Percentiles rank a stretch among this genome's conserved stretches.
Evolutionary conservation across 306 rosid genomes (phyloP).

Genomic region (Geum urbanum): DNA sequence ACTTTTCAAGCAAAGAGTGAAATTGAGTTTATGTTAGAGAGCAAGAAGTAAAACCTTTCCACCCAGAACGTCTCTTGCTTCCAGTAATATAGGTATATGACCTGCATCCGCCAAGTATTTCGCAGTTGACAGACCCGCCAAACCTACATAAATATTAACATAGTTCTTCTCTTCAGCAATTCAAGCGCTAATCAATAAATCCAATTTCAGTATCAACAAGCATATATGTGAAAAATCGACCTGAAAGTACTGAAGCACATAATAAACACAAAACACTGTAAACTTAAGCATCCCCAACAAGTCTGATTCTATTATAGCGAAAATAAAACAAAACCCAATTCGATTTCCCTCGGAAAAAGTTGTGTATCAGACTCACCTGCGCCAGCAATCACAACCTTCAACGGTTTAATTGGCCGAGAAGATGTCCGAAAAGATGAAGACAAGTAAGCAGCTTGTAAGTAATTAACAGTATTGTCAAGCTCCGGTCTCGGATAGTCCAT

Average conservation of each 20-base stretch:
- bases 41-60: conserved; percentile 73
- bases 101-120: conserved; percentile 99
- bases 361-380: conserved; percentile 53
- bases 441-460: conserved; percentile 71
- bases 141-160: conserved; percentile 53
- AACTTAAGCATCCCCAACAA: background rate
- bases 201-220: no score
- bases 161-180: no score
- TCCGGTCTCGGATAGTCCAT: conserved; percentile 88
- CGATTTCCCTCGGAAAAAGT: background rate
- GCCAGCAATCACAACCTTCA: conserved; percentile 79
- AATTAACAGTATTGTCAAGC: conserved; percentile 70
- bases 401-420: conserved; percentile 65
- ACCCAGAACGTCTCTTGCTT: conserved; percentile 95
- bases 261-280: background rate
- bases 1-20: conserved; percentile 7
- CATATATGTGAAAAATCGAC: no score
- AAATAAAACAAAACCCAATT: background rate
- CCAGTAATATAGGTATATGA: conserved; percentile 81
- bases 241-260: no score
- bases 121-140: conserved; percentile 96
- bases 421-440: conserved; percentile 71
- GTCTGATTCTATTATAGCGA: background rate
- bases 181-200: no score
- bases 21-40: conserved; percentile 24